Evolutionary conservation across 73 alveolate genomes (phyloP).

Genomic region (Paramecium primaurelia): DNA sequence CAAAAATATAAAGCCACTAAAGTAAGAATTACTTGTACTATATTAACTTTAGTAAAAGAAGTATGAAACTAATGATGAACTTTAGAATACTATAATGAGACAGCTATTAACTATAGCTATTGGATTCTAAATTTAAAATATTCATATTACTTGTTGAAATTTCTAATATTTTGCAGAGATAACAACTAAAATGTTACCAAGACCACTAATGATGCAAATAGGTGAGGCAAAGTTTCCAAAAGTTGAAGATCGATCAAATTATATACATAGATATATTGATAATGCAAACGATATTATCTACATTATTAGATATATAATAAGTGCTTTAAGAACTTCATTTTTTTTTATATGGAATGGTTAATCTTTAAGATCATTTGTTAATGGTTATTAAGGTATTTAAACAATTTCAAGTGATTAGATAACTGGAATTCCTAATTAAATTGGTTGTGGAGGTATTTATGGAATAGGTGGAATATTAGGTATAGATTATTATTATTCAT

Average conservation of each 20-base stretch:
- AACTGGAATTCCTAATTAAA: neutral
- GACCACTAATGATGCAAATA: neutral
- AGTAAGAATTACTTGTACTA: neutral
- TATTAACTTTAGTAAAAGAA: neutral
- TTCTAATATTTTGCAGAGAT: neutral
- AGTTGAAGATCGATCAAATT: neutral
- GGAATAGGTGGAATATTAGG: neutral
- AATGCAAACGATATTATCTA: neutral
- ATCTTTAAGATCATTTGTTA: neutral
- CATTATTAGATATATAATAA: neutral
- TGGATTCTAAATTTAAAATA: neutral
- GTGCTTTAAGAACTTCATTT: neutral
- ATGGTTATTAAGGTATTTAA: neutral
- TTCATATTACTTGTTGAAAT: neutral
- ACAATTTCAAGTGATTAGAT: neutral
- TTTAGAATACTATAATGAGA: neutral
- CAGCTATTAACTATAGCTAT: neutral
- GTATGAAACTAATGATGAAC: neutral
- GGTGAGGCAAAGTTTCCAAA: neutral
- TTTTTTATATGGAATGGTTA: neutral
- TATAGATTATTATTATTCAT: neutral
- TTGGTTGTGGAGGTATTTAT: neutral
- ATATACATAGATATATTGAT: neutral
- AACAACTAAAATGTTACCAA: neutral
- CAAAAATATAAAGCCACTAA: neutral